Percentiles rank a stretch among this genome's conserved stretches.
These are phyloP conservation scores for Nicotiana rustica DNA, from an alignment of 305 asterid species.

Conservation along the genomic window DNA sequence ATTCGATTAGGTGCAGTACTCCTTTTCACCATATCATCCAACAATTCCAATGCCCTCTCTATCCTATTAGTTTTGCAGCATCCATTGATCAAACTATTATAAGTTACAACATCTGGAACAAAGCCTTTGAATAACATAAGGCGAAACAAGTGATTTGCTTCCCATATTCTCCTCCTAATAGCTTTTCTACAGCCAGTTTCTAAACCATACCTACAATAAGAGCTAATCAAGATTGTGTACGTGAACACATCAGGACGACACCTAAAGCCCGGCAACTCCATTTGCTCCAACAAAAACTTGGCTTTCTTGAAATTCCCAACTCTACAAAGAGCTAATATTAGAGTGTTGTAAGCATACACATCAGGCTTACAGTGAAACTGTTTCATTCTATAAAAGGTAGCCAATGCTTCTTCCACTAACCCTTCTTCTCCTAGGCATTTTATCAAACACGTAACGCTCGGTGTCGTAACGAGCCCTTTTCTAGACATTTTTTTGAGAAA, in stretches of 20 bases:
- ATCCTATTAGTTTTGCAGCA: constrained; percentile 88
- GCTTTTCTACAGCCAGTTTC: constrained; percentile 82
- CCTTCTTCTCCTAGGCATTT: constrained; percentile 85
- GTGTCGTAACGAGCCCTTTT: constrained; percentile 67
- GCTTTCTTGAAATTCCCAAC: constrained; percentile 84
- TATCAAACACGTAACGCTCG: constrained; percentile 74
- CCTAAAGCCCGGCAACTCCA: constrained; percentile 87
- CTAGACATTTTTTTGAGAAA: constrained; percentile 79
- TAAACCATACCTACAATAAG: constrained; percentile 74
- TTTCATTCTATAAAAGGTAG: constrained; percentile 82
- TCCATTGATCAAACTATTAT: constrained; percentile 83
- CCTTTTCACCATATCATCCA: constrained; percentile 70
- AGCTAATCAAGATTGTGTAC: constrained; percentile 78
- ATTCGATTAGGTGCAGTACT: constrained; percentile 77
- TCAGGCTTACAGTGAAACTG: constrained; percentile 82
- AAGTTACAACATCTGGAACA: constrained; percentile 85
- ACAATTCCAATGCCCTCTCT: constrained; percentile 82
- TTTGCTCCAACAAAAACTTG: constrained; percentile 69
- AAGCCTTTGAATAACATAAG: constrained; percentile 82
- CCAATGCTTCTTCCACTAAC: constrained; percentile 74
- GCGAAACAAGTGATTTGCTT: constrained; percentile 84
- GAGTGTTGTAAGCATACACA: constrained; percentile 70
- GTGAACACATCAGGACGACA: constrained; percentile 78
- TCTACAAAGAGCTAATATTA: constrained; percentile 74
- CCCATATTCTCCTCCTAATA: constrained; percentile 81